Conservation (phyloP, 225 moss, liverwort and hornwort genomes). For the Takakia lepidozioides region DNA sequence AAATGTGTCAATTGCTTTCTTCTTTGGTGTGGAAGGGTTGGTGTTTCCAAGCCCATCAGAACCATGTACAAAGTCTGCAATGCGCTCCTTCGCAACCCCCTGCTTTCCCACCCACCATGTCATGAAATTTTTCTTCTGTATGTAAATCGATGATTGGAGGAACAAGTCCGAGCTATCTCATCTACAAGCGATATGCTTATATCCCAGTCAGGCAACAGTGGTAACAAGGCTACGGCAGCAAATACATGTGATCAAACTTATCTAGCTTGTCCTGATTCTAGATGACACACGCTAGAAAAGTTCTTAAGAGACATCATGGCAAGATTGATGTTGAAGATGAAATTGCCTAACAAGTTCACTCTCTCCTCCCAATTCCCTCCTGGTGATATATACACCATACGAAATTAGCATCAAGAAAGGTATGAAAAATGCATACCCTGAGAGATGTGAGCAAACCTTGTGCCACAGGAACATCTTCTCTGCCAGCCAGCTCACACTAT, state of each 20-base stretch:
- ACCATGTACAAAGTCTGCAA: conserved; percentile 93
- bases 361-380: not conserved
- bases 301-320: not conserved
- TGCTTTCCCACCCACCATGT: no score
- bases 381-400: not conserved
- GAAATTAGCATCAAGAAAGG: not conserved
- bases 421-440: conserved; percentile 32
- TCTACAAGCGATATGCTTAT: no score
- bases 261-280: not conserved
- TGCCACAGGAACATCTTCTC: conserved; percentile 79
- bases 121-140: no score
- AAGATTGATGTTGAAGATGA: no score
- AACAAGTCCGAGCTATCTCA: no score
- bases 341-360: no score
- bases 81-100: conserved; percentile 45
- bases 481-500: conserved; percentile 83
- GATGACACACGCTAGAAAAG: not conserved
- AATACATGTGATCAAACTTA: no score
- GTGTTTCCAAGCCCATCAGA: conserved; percentile 90
- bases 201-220: no score
- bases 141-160: no score
- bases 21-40: conserved; percentile 52
- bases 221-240: no score
- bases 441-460: conserved; percentile 66
- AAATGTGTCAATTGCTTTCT: conserved; percentile 58